Conservation (phyloP, 1,139 yeast genomes). For the Kodamaea suecica region DNA sequence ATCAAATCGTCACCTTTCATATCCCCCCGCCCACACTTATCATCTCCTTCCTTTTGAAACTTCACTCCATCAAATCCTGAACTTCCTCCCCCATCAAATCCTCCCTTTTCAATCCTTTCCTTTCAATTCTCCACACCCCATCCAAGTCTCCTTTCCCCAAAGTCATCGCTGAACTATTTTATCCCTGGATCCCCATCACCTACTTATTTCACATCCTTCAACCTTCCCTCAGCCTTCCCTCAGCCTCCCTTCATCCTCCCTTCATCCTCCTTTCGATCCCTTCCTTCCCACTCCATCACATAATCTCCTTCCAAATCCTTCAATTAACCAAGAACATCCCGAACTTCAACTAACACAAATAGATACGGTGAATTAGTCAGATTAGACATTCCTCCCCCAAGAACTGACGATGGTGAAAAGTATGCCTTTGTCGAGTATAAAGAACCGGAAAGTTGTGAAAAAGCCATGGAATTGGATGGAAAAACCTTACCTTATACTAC, state of each 20-base stretch:
- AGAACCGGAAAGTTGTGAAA: conserved; percentile 57
- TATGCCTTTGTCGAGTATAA: conserved; percentile 74
- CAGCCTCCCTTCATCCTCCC: conserved; percentile 7
- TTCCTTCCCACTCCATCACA: conserved; percentile 3
- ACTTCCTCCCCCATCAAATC: no score
- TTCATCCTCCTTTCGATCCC: conserved; percentile 8
- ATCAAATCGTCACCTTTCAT: no score
- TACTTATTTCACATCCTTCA: no score
- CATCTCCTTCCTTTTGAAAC: background rate
- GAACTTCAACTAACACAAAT: conserved; percentile 7
- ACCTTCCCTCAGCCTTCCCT: no score
- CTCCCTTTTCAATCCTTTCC: no score
- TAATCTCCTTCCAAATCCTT: conserved; percentile 2
- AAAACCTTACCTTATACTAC: conserved; percentile 40
- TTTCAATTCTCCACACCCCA: no score
- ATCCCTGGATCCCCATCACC: no score
- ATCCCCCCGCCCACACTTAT: background rate
- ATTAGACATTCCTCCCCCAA: conserved; percentile 70
- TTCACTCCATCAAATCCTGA: conserved; percentile 5
- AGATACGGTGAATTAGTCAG: conserved; percentile 65
- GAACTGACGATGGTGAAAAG: conserved; percentile 59
- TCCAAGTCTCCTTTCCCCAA: no score
- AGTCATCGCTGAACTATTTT: no score
- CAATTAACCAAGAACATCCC: conserved; percentile 1
- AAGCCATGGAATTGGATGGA: conserved; percentile 54